Evolutionary conservation across 1,284 basidiomycete genomes (phyloP).

Genomic region (Tilletiaria anomala): DNA sequence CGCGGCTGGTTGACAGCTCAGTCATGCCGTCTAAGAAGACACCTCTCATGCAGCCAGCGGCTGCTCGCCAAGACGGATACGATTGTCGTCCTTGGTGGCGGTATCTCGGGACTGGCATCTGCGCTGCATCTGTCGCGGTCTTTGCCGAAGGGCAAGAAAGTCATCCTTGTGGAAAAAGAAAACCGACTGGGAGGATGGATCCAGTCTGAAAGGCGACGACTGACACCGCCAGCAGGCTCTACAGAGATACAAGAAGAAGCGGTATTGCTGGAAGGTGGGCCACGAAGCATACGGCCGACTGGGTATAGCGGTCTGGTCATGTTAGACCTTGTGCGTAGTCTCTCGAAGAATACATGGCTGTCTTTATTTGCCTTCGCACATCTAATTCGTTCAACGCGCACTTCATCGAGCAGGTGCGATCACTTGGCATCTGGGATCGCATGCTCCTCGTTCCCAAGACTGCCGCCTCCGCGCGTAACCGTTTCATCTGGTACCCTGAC

Average conservation of each 20-base stretch:
- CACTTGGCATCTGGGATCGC: slow-evolving; percentile 51
- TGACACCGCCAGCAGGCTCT: slow-evolving; percentile 15
- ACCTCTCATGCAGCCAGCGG: no score
- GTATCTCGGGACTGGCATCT: slow-evolving; percentile 64
- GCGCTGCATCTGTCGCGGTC: slow-evolving; percentile 60
- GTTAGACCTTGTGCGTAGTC: slow-evolving; percentile 60
- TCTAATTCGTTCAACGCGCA: background rate
- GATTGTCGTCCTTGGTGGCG: slow-evolving; percentile 58
- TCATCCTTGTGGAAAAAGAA: slow-evolving; percentile 58
- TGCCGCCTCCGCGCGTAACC: slow-evolving; percentile 56
- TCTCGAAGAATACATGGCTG: background rate
- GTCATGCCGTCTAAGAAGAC: no score
- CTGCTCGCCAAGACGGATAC: slow-evolving; percentile 4
- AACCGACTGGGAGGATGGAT: slow-evolving; percentile 70
- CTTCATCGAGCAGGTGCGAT: slow-evolving; percentile 51
- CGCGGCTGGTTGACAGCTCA: no score
- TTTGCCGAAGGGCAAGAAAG: slow-evolving; percentile 46
- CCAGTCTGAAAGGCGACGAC: slow-evolving; percentile 49
- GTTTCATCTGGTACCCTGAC: slow-evolving; percentile 56
- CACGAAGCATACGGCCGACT: slow-evolving; percentile 40
- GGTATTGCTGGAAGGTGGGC: slow-evolving; percentile 63
- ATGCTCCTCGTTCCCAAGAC: slow-evolving; percentile 53
- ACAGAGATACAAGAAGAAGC: slow-evolving; percentile 41
- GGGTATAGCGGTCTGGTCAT: slow-evolving; percentile 40
- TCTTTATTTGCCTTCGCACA: background rate